These are phyloP conservation scores for Kappamyces sp. DNA, from an alignment of 192 early-diverging fungal genomes.

Conservation along the genomic window DNA sequence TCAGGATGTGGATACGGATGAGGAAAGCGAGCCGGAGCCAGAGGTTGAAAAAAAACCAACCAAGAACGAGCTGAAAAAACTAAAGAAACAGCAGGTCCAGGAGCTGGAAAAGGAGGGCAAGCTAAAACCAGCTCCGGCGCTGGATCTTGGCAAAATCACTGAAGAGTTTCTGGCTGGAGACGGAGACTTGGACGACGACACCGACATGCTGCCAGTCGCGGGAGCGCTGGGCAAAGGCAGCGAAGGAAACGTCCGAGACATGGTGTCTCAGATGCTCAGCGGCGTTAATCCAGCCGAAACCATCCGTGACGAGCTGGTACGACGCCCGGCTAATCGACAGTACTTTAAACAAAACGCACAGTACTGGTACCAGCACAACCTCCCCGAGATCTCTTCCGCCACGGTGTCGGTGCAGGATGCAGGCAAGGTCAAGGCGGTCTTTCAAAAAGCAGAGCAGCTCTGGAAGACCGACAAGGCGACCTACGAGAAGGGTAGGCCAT, in stretches of 20 bases:
- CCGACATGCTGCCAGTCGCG: conserved; percentile 6
- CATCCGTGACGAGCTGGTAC: conserved; percentile 23
- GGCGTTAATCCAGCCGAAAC: conserved; percentile 10
- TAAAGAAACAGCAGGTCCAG: not conserved
- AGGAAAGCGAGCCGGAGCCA: conserved; percentile 7
- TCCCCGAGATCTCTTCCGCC: conserved; percentile 3
- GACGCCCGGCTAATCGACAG: not conserved
- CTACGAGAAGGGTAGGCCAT: conserved; percentile 20
- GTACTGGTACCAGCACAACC: conserved; percentile 10
- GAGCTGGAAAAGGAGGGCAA: conserved; percentile 10
- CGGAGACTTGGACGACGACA: conserved; percentile 23
- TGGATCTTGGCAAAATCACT: conserved; percentile 9
- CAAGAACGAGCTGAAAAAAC: conserved; percentile 14
- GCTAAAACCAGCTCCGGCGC: conserved; percentile 8
- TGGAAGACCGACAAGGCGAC: conserved; percentile 59
- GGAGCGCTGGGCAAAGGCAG: conserved; percentile 24
- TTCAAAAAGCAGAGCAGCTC: conserved; percentile 53
- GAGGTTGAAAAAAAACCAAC: not conserved
- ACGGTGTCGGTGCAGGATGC: not conserved
- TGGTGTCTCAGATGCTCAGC: conserved; percentile 29
- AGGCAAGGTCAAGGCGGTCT: not conserved
- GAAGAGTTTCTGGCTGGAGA: conserved; percentile 17
- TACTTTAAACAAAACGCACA: conserved; percentile 6
- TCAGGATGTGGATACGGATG: conserved; percentile 12
- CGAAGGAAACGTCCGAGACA: conserved; percentile 21